Percentiles rank a stretch among this genome's conserved stretches.
Conservation (phyloP, 257 asterid species). For the Solanum rostratum region DNA sequence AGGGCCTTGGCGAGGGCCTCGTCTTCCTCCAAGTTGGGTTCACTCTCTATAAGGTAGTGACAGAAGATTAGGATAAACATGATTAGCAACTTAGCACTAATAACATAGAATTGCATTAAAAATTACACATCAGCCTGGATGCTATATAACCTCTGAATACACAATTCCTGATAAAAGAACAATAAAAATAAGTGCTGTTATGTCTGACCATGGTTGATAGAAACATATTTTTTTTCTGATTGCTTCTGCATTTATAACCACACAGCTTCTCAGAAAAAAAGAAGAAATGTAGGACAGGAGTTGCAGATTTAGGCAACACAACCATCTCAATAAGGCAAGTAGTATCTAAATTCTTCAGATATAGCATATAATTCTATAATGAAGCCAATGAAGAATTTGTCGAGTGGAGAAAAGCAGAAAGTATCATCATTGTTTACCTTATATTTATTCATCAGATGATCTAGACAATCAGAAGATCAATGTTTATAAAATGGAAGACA, state of each 20-base stretch:
- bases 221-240: not conserved
- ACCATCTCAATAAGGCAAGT: not conserved
- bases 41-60: conserved; percentile 34
- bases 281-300: not conserved
- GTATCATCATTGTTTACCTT: not conserved
- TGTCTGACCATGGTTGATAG: not conserved
- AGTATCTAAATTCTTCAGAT: not conserved
- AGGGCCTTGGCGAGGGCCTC: conserved; percentile 88
- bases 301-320: not conserved
- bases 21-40: conserved; percentile 70
- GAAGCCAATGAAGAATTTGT: not conserved
- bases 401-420: not conserved
- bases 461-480: not conserved
- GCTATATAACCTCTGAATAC: not conserved
- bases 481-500: not conserved
- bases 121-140: not conserved
- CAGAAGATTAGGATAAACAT: not conserved
- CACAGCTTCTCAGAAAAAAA: not conserved
- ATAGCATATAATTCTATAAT: not conserved
- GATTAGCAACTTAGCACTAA: not conserved
- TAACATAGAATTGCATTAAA: not conserved
- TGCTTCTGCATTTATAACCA: not conserved
- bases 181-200: not conserved
- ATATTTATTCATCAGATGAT: not conserved
- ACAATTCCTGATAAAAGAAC: not conserved